Conservation (phyloP, 2,329 filamentous ascomycete species). For the Penicillium sp. region DNA sequence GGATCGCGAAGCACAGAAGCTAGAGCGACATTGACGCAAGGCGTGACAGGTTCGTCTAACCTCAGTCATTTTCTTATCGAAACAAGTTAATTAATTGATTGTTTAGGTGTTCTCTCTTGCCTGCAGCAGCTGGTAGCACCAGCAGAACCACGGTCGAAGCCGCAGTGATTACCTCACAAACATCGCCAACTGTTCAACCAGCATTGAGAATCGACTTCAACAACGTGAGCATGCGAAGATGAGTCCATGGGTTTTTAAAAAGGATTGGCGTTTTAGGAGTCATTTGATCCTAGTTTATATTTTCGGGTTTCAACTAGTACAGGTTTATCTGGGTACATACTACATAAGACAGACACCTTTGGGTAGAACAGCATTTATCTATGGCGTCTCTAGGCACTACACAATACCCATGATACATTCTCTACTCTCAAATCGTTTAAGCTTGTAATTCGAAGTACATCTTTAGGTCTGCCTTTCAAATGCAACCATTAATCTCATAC, state of each 20-base stretch:
- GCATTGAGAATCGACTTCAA: not conserved
- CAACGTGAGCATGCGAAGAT: conserved; percentile 10
- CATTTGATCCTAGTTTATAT: not conserved
- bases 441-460: not conserved
- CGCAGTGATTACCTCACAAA: conserved; percentile 3
- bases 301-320: not conserved
- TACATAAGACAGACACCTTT: not conserved
- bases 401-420: not conserved
- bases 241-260: conserved; percentile 16
- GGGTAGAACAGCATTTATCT: conserved; percentile 1
- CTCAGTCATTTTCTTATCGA: conserved; percentile 3
- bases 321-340: not conserved
- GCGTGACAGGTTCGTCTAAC: conserved; percentile 76
- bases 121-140: conserved; percentile 54
- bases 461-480: not conserved
- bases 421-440: too few relatives aligned
- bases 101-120: conserved; percentile 55
- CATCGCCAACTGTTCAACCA: not conserved
- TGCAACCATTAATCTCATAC: too few relatives aligned
- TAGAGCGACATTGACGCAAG: conserved; percentile 81
- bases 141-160: conserved; percentile 26
- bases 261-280: conserved; percentile 11
- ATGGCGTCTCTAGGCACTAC: not conserved
- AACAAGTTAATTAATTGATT: conserved; percentile 18
- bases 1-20: conserved; percentile 89